Evolutionary conservation across 1,139 yeast species (phyloP), one percentile per base, ranked within the genome.

Genomic region (Tardiomyces blankii): DNA sequence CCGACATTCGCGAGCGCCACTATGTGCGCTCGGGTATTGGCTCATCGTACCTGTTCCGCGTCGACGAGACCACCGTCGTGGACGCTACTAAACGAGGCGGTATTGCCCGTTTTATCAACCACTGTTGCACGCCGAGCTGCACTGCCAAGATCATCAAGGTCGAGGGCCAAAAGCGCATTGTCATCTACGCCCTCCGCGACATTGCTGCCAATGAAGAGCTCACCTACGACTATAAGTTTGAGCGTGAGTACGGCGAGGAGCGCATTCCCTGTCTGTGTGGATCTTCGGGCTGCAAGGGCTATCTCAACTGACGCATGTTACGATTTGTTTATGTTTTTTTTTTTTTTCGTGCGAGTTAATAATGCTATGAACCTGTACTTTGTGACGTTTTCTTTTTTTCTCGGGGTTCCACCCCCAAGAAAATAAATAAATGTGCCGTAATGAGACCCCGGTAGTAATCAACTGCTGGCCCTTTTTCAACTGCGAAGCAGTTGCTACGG

Each of bases 61-160:
- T 91, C 48, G 98, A 91, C 62, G 96, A 89, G 58, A 83, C 86
- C 54, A 86, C 95, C 0, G 97, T 93, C 7, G 84, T 93, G 48
- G 99, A 93, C 67, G 98, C 99, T 2, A 91, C 98, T 1, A 89
- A 89, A 60, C 85, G 83, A 53, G 99, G 99, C 38, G 96, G 96
- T 2, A 88, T 89, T 56, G 98, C 98, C 19, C 51, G 64, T 47
- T 91, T 93, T 59, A 91, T 91, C 62, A 91, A 93, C 60, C 99
- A 93, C 64, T 87, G 96, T 62, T 91, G 98, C 67, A 85, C 83
- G 49, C 99, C 99, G 2, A 88, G 95, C 55, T 91, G 98, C 66
- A 88, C 95, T 0, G 97, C 98, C 2, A 91, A 89, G 62, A 88
- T 91, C 61, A 89, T 91, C 60, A 88, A 88, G 61, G 96, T 88